phyloP scores from a whole-genome alignment of 2,329 filamentous ascomycete species.

The Aspergillus ibericus region DNA sequence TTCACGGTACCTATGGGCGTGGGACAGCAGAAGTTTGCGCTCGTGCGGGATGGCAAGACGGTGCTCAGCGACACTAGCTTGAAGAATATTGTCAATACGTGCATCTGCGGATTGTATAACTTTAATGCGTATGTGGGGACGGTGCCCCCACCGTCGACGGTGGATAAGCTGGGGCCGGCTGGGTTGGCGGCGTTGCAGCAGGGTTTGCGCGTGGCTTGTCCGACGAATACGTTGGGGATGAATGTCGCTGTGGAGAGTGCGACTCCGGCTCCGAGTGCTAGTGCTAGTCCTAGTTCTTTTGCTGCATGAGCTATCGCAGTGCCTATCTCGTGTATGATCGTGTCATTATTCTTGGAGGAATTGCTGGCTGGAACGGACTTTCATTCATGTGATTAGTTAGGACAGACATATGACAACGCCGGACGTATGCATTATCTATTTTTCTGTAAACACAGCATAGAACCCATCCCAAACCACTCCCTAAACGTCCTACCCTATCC shows the following conservation, averaged over 20 bases:
- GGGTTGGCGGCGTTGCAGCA: slow-evolving; percentile 31
- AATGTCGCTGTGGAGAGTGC: not conserved
- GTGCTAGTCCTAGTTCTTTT: not conserved
- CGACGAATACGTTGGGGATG: slow-evolving; percentile 28
- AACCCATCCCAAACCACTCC: no score
- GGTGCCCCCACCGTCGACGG: slow-evolving; percentile 38
- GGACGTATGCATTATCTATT: no score
- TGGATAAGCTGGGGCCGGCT: slow-evolving; percentile 40
- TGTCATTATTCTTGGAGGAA: no score
- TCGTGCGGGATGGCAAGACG: slow-evolving; percentile 43
- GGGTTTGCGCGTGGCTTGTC: slow-evolving; percentile 31
- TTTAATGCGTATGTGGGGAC: slow-evolving; percentile 58
- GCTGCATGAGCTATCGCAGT: not conserved
- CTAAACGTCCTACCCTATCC: no score
- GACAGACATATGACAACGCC: no score
- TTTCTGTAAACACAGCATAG: no score
- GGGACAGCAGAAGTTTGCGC: slow-evolving; percentile 50
- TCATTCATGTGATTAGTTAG: no score
- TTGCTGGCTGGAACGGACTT: no score
- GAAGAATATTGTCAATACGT: slow-evolving; percentile 52
- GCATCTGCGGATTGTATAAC: slow-evolving; percentile 55
- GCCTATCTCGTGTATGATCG: no score
- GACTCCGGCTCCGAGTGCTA: not conserved
- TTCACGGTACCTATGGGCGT: slow-evolving; percentile 50
- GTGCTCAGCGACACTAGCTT: slow-evolving; percentile 50